These are phyloP conservation scores for Exophiala bonariae DNA, from an alignment of 2,329 filamentous ascomycete species.

Conservation along the genomic window DNA sequence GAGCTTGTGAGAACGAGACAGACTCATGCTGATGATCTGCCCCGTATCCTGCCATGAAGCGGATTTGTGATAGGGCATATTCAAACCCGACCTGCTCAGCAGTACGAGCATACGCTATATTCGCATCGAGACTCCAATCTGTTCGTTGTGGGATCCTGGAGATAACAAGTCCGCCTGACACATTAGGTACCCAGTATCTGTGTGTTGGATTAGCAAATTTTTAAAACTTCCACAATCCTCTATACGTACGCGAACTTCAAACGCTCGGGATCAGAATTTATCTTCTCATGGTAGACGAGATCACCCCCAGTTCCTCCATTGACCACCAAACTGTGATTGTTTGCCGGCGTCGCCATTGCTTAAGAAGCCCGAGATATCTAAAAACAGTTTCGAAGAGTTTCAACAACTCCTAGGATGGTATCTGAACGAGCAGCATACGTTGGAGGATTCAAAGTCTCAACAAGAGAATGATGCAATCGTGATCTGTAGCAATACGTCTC, in stretches of 20 bases:
- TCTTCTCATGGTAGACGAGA: background rate
- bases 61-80: conserved; percentile 54
- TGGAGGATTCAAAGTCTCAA: conserved; percentile 59
- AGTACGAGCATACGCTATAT: conserved; percentile 50
- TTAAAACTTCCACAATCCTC: too few relatives aligned
- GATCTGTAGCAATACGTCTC: too few relatives aligned
- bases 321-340: background rate
- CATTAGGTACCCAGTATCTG: conserved; percentile 56
- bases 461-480: too few relatives aligned
- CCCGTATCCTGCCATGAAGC: conserved; percentile 54
- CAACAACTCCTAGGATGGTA: too few relatives aligned
- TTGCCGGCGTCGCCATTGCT: too few relatives aligned
- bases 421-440: conserved; percentile 50
- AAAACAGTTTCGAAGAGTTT: too few relatives aligned
- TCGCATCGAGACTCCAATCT: conserved; percentile 50
- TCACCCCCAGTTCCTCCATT: background rate
- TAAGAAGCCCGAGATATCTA: too few relatives aligned
- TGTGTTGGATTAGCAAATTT: background rate
- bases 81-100: conserved; percentile 53
- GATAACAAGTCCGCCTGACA: conserved; percentile 54
- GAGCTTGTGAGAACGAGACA: conserved; percentile 53
- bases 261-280: conserved; percentile 46
- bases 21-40: conserved; percentile 54
- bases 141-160: conserved; percentile 54
- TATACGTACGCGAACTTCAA: conserved; percentile 46